Evolutionary conservation across 2,329 filamentous ascomycete species (phyloP), one percentile per base, ranked within the genome.

Genomic region (Lithohypha guttulata): DNA sequence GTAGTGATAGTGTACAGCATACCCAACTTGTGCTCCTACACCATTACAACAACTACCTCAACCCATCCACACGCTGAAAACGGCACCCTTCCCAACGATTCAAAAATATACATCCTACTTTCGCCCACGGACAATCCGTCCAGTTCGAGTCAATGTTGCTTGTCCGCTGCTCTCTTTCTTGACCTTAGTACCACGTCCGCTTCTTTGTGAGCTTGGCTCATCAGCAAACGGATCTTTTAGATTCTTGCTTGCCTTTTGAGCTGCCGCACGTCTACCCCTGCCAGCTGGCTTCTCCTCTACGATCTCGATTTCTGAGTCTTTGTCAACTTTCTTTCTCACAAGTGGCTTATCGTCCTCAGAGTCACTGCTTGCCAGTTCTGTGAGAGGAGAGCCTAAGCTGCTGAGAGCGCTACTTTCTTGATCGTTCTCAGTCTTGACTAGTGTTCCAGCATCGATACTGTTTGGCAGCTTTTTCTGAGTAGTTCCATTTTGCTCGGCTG

Each of bases 181-280:
- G 7, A 9, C 20, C 11, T 21, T 21, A 9, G 10, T 25, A 9
- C 13, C 26, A 20, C 20, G 25, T 3, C 6, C 26, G 5, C 33
- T 35, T 22, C 21, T 11, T 22, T 26, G 33, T 15, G 13, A 18
- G 11, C 15, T 22, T 20, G 31, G 31, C 31, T 35, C 33, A 10
- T 35, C 33, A 3, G 17, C 20, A 15, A 26, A 35, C 33, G 33
- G 33, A 15, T 35, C 33, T 11, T 25, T 23, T 22, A 35, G n/a
- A 17, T 35, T 35, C 33, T 35, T 22, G 21, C 33, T 35, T 10
- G 33, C 33, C 18, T 35, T 35, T 15, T 19, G 13, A 17, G 31
- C 31, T 5, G 33, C 33, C 18, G 7, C 17, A 13, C 21, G 10
- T n/a, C 20, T 10, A 15, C 33, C 31, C 15, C 31, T 20, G 4